Evolutionary conservation across 176 grass and related monocot genomes (phyloP), one percentile per base, ranked within the genome.

Genomic region (Rhynchospora breviuscula): DNA sequence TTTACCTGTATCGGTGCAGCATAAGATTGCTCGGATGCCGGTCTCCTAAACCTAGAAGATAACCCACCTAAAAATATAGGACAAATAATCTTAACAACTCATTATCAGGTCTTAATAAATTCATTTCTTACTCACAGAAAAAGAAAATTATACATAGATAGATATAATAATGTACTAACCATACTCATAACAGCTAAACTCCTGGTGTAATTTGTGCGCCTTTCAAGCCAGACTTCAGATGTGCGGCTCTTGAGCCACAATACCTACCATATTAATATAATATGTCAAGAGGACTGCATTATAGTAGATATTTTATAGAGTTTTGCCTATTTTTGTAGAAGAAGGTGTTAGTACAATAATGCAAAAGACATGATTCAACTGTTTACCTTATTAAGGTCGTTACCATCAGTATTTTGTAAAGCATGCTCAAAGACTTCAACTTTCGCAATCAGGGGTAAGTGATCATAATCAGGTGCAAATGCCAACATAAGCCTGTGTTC

Each of bases 121-220:
- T 43, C 14, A 18, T 25, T 26, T n/a, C n/a, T 74, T 49, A 54
- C 47, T 23, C 56, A 9, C 2, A 71, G 1, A 66, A 59, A 51
- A 59, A 11, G 58, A 64, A 59, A 86, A 69, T 76, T 56, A 85
- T 33, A 75, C 18, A 8, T 1, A 80, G 33, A 80, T 57, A 15
- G 62, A 59, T 46, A 68, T 23, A 40, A 82, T 5, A 82, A 90
- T 85, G 11, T 84, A 67, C 89, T 64, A 89, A 98, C 96, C 96
- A 98, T 98, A 86, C 96, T 98, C 93, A 98, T 98, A 74, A 98
- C 96, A 88, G 96, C 96, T 63, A 98, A 87, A 65, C 96, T 98
- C 88, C 96, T 95, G 43, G 91, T 85, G 79, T 95, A 98, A 87
- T 93, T 98, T 91, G 96, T 98, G 40, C 96, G 92, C 22, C 96